Evolutionary conservation across 1,284 basidiomycete species (phyloP), one percentile per base, ranked within the genome.

Genomic region (Tylopilus sp.): DNA sequence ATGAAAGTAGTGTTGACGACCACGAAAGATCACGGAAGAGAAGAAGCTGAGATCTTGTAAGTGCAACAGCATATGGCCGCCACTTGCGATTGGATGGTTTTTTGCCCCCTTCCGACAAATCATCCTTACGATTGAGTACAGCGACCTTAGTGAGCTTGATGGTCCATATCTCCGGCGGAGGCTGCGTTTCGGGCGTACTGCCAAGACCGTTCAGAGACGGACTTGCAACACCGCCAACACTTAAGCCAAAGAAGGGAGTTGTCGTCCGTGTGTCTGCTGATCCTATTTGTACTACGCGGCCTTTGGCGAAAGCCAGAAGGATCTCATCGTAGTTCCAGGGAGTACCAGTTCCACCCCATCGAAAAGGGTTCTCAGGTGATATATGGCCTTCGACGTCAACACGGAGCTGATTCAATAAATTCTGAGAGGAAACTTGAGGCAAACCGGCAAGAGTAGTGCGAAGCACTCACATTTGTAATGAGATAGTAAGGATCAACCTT

Each of bases 401-500:
- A 18, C 88, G 84, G 43, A 97, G 77, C 36, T 85, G 82, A 46
- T 76, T 78, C 14, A 94, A 76, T 44, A 85, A 71, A 58, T 87
- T 81, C 80, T 90, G 63, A 15, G 46, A 51, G 41, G 46, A 58
- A 20, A 18, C 40, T 9, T 58, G 18, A 53, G 46, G 49, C 1
- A 56, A 53, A 36, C 42, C 8, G 29, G 33, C 28, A 41, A 36
- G 24, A 50, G 20, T 17, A 15, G 9, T 44, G 29, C 10, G 3
- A 35, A 49, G 33, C n/a, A 63, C 79, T 62, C 64, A 88, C 88
- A 64, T 83, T 81, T 15, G 81, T 81, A 57, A 98, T 97, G 48
- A 96, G 78, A 66, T 87, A 88, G 71, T 98, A 98, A 2, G 92
- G 89, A 66, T 98, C 94, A 35, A 95, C 78, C 70, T 87, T 92